Base-by-base conservation (phyloP, 1,284 basidiomycete species). In the Malassezia brasiliensis region DNA sequence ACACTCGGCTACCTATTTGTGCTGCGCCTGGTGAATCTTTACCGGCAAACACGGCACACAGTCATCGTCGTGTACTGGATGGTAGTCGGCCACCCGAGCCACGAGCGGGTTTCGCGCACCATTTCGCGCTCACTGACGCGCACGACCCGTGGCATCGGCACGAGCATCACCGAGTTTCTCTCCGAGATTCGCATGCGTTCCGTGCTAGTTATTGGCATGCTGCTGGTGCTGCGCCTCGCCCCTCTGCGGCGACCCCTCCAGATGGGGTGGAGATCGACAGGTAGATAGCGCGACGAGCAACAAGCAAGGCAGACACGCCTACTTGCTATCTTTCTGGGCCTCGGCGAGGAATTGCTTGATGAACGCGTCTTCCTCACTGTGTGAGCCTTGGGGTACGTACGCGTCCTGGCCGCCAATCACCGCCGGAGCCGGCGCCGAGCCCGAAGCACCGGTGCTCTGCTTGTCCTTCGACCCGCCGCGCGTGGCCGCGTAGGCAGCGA, bases 311-410 rank as follows among this genome's bases (percentile, higher is more conserved):
- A 14, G 14, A 10, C 15, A 9, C 19, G 28, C 17, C 20, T 50
- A 50, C 48, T 53, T 47, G 31, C 65, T 47, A 50, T 62, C 61
- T 42, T 51, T 39, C 56, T 67, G 62, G 17, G 66, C 67, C 46
- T 72, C 69, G 30, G 66, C 68, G 7, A 72, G 57, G 63, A 72
- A 72, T 50, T 72, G 66, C 66, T 69, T 72, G 61, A 72, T 68
- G 63, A 72, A 72, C 14, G 68, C 64, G 60, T 69, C 69, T 57
- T 72, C 69, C 45, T 72, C 69, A 19, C 69, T 72, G 45, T 34
- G 55, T 52, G 35, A 57, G 38, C 31, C 20, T 42, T 12, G 12
- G 17, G 31, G 49, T 44, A 41, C 38, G 30, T 45, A 42, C 40
- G 47, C 45, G 31, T 25, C 12, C 42, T 45, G 42, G 25, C 42